phyloP scores from a whole-genome alignment of 2,329 filamentous ascomycete genomes.

The Diaporthe capsici region DNA sequence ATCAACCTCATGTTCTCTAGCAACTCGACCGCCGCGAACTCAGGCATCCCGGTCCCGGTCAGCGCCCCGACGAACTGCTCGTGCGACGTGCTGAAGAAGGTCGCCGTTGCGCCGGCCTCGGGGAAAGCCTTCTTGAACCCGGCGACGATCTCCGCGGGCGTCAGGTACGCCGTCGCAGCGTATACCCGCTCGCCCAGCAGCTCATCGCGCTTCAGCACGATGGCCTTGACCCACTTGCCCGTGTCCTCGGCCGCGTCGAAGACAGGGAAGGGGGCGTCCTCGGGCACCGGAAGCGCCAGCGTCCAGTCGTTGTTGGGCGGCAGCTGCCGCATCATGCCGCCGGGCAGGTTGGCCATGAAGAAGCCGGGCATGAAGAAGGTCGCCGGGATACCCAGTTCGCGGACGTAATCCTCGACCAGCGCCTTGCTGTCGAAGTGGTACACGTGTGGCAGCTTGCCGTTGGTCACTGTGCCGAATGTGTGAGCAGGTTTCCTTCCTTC shows the following conservation, averaged over 20 bases:
- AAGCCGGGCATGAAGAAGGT: constrained; percentile 67
- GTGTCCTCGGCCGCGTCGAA: constrained; percentile 53
- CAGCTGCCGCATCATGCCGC: constrained; percentile 47
- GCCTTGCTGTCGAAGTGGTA: constrained; percentile 72
- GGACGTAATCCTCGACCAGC: constrained; percentile 67
- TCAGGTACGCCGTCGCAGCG: constrained; percentile 59
- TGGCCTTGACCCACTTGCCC: constrained; percentile 57
- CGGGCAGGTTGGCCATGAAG: constrained; percentile 67
- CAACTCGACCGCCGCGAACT: constrained; percentile 61
- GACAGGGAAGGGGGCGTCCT: constrained; percentile 51
- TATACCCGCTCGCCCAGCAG: constrained; percentile 59
- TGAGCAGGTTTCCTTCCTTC: background rate
- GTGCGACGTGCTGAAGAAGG: constrained; percentile 53
- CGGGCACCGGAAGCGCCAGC: constrained; percentile 51
- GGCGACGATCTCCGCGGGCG: constrained; percentile 55
- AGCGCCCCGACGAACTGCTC: constrained; percentile 58
- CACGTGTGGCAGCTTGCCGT: constrained; percentile 57
- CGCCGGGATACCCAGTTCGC: constrained; percentile 59
- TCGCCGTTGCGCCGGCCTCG: constrained; percentile 55
- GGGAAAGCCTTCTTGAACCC: constrained; percentile 56
- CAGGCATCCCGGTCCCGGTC: constrained; percentile 53
- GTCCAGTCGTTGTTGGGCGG: constrained; percentile 52
- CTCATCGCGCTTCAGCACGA: constrained; percentile 52
- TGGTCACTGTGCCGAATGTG: constrained; percentile 50
- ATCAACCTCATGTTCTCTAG: constrained; percentile 68